A percentile compares a stretch with the other conserved stretches of the same genome.
Conservation (phyloP, 2,329 filamentous ascomycete species). For the Paecilomyces sp. region DNA sequence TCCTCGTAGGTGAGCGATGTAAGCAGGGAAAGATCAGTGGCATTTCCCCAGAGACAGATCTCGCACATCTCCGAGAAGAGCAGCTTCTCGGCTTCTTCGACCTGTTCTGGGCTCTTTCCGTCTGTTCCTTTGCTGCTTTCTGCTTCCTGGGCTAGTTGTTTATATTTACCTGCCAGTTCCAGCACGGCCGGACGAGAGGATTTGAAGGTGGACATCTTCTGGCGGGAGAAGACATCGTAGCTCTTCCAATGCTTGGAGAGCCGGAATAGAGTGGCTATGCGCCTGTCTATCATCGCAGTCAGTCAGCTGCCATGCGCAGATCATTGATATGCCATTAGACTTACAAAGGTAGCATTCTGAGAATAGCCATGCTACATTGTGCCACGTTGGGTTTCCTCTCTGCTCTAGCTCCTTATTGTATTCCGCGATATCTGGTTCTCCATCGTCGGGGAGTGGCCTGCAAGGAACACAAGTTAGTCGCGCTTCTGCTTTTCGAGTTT, state of each 20-base stretch:
- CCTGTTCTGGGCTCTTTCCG: constrained; percentile 32
- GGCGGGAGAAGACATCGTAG: constrained; percentile 83
- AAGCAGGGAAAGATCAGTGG: constrained; percentile 84
- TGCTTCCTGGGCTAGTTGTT: constrained; percentile 63
- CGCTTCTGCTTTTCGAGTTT: not conserved
- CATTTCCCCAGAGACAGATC: constrained; percentile 96
- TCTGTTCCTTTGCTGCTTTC: constrained; percentile 44
- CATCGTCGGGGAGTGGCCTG: constrained; percentile 71
- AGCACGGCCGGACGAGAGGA: constrained; percentile 82
- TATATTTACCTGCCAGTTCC: constrained; percentile 73
- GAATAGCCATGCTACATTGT: constrained; percentile 80
- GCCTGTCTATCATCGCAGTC: constrained; percentile 45
- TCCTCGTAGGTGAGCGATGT: constrained; percentile 90
- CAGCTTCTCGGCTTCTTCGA: constrained; percentile 63
- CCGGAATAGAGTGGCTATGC: constrained; percentile 71
- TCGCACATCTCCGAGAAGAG: constrained; percentile 91
- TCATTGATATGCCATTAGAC: constrained; percentile 5
- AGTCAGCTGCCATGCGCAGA: constrained; percentile 13
- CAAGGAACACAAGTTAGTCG: not conserved
- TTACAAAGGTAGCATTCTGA: constrained; percentile 82
- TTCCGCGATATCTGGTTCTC: constrained; percentile 62
- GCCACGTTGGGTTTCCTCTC: constrained; percentile 70
- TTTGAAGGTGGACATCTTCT: constrained; percentile 87
- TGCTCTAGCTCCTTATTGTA: constrained; percentile 83
- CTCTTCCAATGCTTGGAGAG: constrained; percentile 74